Conservation (phyloP, 768 basidiomycete genomes). For the Leccinum subgranulosum region DNA sequence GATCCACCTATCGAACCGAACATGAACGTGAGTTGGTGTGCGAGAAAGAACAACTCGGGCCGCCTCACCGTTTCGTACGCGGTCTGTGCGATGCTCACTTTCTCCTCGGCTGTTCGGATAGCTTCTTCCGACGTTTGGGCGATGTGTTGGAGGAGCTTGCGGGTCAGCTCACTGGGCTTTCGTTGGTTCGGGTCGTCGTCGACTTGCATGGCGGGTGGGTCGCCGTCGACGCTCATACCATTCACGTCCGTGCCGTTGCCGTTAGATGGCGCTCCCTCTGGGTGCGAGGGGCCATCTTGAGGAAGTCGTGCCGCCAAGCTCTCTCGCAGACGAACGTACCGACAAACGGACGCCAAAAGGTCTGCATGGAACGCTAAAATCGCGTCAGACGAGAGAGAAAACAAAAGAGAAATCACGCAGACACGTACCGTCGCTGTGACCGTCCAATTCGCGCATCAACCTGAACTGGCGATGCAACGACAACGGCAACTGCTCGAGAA, state of each 20-base stretch:
- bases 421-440: slow-evolving; percentile 53
- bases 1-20: slow-evolving; percentile 53
- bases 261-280: neutral
- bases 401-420: neutral
- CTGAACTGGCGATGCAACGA: slow-evolving; percentile 68
- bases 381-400: neutral
- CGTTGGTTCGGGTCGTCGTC: slow-evolving; percentile 5
- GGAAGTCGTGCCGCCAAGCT: slow-evolving; percentile 17
- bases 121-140: slow-evolving; percentile 59
- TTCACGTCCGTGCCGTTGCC: neutral
- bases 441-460: slow-evolving; percentile 70
- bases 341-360: slow-evolving; percentile 43
- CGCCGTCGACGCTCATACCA: neutral
- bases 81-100: slow-evolving; percentile 69
- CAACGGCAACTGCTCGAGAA: slow-evolving; percentile 75
- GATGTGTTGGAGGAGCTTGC: slow-evolving; percentile 54
- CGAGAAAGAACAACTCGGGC: slow-evolving; percentile 2
- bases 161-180: slow-evolving; percentile 37
- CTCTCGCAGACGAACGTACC: slow-evolving; percentile 43
- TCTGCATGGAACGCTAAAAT: slow-evolving; percentile 37
- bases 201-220: slow-evolving; percentile 15
- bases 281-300: neutral
- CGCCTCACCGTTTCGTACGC: slow-evolving; percentile 63
- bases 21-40: neutral
- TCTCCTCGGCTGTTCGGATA: slow-evolving; percentile 68